Conservation (phyloP, 1,284 basidiomycete genomes). For the Moesziomyces sp. region DNA sequence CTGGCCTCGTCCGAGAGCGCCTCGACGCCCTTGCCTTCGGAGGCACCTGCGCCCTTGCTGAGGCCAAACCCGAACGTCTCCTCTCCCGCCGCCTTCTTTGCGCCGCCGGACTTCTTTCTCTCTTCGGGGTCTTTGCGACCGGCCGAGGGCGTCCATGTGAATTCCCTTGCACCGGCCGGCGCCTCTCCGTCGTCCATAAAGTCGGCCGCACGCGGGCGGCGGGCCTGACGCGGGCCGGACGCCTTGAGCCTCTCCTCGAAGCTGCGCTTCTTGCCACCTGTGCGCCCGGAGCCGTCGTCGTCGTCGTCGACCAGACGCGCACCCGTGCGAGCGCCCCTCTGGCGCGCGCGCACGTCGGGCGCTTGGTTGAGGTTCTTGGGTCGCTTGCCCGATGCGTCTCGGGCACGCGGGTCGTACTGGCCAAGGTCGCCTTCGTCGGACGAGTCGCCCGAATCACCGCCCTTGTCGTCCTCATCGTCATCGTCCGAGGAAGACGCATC, state of each 20-base stretch:
- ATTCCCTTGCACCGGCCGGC: constrained; percentile 21
- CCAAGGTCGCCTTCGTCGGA: constrained; percentile 51
- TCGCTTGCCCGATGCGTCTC: constrained; percentile 66
- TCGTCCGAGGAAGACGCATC: constrained; percentile 13
- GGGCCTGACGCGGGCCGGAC: neutral
- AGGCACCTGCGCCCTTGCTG: constrained; percentile 62
- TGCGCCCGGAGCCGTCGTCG: constrained; percentile 23
- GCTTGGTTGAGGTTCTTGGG: constrained; percentile 69
- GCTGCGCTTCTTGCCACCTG: constrained; percentile 44
- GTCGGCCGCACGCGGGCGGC: constrained; percentile 33
- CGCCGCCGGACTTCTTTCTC: constrained; percentile 3
- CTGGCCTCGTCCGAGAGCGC: constrained; percentile 81
- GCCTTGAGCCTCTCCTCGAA: constrained; percentile 47
- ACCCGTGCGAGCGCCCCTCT: constrained; percentile 48
- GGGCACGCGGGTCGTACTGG: constrained; percentile 46
- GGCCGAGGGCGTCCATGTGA: constrained; percentile 55
- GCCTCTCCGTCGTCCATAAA: constrained; percentile 34
- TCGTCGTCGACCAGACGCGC: constrained; percentile 47
- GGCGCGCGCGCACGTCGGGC: constrained; percentile 66
- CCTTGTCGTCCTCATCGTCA: constrained; percentile 10
- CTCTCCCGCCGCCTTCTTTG: constrained; percentile 71
- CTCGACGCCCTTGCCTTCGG: constrained; percentile 74
- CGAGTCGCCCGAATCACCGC: constrained; percentile 70
- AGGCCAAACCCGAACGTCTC: constrained; percentile 65
- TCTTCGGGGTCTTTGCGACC: constrained; percentile 14